These are phyloP conservation scores for Pilatotrama ljubarskyi DNA, from an alignment of 768 basidiomycete genomes.

Conservation along the genomic window DNA sequence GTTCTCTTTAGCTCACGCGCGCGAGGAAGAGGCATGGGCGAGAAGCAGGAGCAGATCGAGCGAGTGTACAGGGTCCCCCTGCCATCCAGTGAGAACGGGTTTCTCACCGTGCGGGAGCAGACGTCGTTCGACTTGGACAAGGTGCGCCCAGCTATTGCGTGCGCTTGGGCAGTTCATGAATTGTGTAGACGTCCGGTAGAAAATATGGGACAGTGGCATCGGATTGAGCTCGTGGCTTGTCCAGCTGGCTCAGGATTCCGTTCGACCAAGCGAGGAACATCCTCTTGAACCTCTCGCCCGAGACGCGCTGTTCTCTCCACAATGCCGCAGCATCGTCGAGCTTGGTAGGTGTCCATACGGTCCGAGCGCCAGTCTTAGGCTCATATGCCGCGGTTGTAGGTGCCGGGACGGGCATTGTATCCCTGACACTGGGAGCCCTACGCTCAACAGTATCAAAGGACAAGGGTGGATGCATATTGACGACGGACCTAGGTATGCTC, in stretches of 20 bases:
- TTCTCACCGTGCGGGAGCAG: conserved; percentile 67
- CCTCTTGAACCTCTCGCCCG: conserved; percentile 16
- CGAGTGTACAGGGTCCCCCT: conserved; percentile 45
- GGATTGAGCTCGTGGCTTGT: conserved; percentile 81
- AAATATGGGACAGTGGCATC: conserved; percentile 96
- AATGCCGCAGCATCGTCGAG: conserved; percentile 56
- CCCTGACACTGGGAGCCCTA: conserved; percentile 61
- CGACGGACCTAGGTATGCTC: conserved; percentile 73
- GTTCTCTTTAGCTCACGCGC: conserved; percentile 44
- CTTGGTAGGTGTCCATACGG: conserved; percentile 50
- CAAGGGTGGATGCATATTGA: conserved; percentile 38
- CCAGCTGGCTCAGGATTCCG: conserved; percentile 30
- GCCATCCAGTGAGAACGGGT: conserved; percentile 15
- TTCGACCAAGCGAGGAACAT: conserved; percentile 8
- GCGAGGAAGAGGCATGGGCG: conserved; percentile 11
- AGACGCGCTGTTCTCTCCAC: conserved; percentile 41
- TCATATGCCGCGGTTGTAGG: conserved; percentile 49
- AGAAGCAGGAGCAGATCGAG: conserved; percentile 71
- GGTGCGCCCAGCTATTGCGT: conserved; percentile 43
- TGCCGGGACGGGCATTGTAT: conserved; percentile 83
- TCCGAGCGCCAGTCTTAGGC: background rate
- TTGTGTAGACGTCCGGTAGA: conserved; percentile 49
- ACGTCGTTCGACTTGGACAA: conserved; percentile 94
- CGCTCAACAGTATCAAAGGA: conserved; percentile 38
- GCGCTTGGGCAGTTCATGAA: background rate